A percentile compares a stretch with the other conserved stretches of the same genome.
These are phyloP conservation scores for Globisporangium viniferum DNA, from an alignment of 352 stramenopile species.

Conservation along the genomic window DNA sequence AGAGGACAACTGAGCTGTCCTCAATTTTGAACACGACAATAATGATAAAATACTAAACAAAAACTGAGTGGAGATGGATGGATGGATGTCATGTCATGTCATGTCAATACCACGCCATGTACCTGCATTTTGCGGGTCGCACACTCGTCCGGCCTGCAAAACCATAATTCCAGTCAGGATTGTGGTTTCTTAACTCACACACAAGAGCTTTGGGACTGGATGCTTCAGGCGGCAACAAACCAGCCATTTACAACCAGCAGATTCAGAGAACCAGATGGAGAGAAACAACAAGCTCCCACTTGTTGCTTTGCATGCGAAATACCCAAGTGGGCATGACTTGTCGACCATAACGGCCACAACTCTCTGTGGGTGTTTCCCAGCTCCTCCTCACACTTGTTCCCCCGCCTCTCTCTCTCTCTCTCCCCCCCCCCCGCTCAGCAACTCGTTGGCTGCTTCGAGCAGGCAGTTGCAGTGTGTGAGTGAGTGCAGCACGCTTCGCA, in stretches of 20 bases:
- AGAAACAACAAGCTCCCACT: background rate
- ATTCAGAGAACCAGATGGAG: background rate
- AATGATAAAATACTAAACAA: background rate
- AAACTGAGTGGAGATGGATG: background rate
- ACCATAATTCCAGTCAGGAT: too few species aligned
- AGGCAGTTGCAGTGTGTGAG: background rate
- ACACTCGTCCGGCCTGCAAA: background rate
- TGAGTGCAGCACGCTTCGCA: background rate
- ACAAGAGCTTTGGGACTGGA: background rate
- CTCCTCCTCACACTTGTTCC: background rate
- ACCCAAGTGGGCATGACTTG: background rate
- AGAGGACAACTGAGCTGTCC: background rate
- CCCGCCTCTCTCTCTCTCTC: background rate
- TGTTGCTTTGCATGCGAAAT: background rate
- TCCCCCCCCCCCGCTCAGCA: background rate
- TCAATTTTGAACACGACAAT: background rate
- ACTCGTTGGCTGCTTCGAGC: background rate
- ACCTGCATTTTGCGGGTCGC: background rate
- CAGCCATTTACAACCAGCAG: too few species aligned
- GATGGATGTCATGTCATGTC: background rate
- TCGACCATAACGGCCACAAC: background rate
- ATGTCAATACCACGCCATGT: background rate
- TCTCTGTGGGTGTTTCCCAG: background rate
- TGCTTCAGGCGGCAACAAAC: background rate
- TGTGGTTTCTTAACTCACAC: too few species aligned